Base-by-base conservation (phyloP, 345 rosid species). In the Luvunga scandens region DNA sequence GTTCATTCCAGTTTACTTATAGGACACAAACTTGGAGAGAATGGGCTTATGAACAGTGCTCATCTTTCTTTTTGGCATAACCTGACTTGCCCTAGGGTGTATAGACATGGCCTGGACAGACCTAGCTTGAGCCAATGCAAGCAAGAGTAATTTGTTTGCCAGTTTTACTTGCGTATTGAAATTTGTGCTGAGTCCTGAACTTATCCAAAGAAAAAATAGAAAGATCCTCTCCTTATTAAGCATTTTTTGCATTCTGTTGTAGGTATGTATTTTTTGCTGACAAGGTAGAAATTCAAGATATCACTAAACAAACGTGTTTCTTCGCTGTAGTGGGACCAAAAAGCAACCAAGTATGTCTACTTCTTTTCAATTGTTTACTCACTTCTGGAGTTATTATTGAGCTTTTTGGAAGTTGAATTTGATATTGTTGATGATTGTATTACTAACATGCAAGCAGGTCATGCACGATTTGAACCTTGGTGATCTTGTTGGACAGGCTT, bases 231-330 rank as follows among this genome's bases (percentile, higher is more conserved):
- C 50, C 2, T 24, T 45, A 30, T 64, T 68, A 27, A 9, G 30
- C 22, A 4, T 69, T 39, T 55, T 66, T 57, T 56, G 38, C 71
- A 4, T 75, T 61, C 34, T 82, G 67, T 39, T 78, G 63, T 59
- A 93, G 98, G 92, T 91, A 93, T 78, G 85, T 93, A n/a, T 94
- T 93, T 80, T 90, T 93, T 22, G 85, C 97, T 77, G 98, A 94
- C 83, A 89, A 91, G 83, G 94, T 94, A 38, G 95, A 89, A 84
- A 87, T 94, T 81, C 89, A 88, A 81, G 97, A 94, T 76, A 89
- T 93, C 68, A 89, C 94, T 81, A 89, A 91, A 84, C 88, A 90
- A 85, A 93, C 98, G 80, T 84, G 88, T 85, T 89, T 94, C 42
- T 90, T 91, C 39, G 81, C 80, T 76, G 75, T 94, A 76, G 82